Evolutionary conservation across 1,139 yeast genomes (phyloP).

Genomic region (Kodamaea ohmeri): DNA sequence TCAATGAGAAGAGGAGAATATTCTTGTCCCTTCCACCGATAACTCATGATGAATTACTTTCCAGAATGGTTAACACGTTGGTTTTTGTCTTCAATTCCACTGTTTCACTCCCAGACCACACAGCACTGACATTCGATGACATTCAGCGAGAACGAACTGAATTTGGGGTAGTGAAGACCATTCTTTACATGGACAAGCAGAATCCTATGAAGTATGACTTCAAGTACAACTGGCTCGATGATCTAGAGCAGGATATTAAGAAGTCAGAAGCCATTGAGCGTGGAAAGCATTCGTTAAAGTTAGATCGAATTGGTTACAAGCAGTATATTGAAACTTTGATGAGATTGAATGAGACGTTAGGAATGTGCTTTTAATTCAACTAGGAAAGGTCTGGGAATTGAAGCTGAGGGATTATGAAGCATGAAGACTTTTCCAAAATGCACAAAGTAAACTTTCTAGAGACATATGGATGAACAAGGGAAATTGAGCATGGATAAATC

Average conservation of each 20-base stretch:
- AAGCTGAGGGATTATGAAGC: too few species aligned
- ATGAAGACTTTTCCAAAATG: too few species aligned
- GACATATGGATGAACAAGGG: too few species aligned
- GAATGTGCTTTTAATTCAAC: conserved; percentile 14
- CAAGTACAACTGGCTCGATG: conserved; percentile 28
- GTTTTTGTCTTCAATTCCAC: conserved; percentile 42
- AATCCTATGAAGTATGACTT: conserved; percentile 36
- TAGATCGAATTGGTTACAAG: conserved; percentile 24
- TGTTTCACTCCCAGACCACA: conserved; percentile 19
- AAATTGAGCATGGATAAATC: not conserved
- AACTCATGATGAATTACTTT: conserved; percentile 18
- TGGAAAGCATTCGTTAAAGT: conserved; percentile 4
- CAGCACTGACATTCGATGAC: conserved; percentile 24
- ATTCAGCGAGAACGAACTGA: conserved; percentile 25
- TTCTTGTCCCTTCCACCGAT: conserved; percentile 13
- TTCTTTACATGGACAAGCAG: conserved; percentile 30
- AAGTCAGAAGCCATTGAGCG: conserved; percentile 10
- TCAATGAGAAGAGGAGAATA: conserved; percentile 19
- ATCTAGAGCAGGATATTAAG: conserved; percentile 13
- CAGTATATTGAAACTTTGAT: conserved; percentile 32
- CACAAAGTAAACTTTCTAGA: too few species aligned
- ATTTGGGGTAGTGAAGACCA: conserved; percentile 26
- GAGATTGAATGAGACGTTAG: conserved; percentile 34
- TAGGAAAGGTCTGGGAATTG: too few species aligned
- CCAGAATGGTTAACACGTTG: conserved; percentile 32